Evolutionary conservation across 1,284 basidiomycete species (phyloP), one percentile per base, ranked within the genome.

Genomic region (Erythrobasidium hasegawianum): DNA sequence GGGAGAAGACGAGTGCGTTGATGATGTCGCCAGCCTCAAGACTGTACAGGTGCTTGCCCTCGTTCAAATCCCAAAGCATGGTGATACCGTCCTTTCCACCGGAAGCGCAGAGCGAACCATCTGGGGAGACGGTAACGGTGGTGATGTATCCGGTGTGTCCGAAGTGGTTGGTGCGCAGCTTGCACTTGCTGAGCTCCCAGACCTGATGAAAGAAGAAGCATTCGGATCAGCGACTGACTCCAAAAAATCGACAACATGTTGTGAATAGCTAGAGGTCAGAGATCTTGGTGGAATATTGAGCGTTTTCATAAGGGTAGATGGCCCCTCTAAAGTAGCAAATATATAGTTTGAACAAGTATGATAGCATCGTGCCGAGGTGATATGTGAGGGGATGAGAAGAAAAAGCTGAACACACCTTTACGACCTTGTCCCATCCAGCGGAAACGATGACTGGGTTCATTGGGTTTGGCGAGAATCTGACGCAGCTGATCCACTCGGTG

Each of bases 1-100:
- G 96, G 33, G 92, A 96, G 86, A 99, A 99, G 79, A 97, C 95
- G 72, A 99, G 89, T 68, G 96, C 92, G 80, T 98, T 98, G 86
- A 99, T 93, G 74, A 93, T 84, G 80, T 99, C 92, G 73, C 94
- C 94, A 62, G 96, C 96, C 81, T 98, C 96, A 71, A 99, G 89
- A 69, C 93, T 97, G 86, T 99, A 99, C 76, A 99, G 87, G 86
- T 98, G 95, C 84, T 98, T 98, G 85, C 93, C 94, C 83, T 98
- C 96, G 81, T 97, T 97, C 75, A 99, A 84, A 80, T 99, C 96
- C 96, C 95, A 99, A 71, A 99, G 89, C 96, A 99, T 99, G 78
- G 94, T 97, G 81, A 98, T 95, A 72, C 92, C 92, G 79, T 99
- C 96, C 83, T 97, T 97, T 76, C 96, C 96, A 78, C 96, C 96